Percentiles rank a stretch among this genome's conserved stretches.
These are phyloP conservation scores for Pistacia vera DNA, from an alignment of 345 rosid species.

Conservation along the genomic window DNA sequence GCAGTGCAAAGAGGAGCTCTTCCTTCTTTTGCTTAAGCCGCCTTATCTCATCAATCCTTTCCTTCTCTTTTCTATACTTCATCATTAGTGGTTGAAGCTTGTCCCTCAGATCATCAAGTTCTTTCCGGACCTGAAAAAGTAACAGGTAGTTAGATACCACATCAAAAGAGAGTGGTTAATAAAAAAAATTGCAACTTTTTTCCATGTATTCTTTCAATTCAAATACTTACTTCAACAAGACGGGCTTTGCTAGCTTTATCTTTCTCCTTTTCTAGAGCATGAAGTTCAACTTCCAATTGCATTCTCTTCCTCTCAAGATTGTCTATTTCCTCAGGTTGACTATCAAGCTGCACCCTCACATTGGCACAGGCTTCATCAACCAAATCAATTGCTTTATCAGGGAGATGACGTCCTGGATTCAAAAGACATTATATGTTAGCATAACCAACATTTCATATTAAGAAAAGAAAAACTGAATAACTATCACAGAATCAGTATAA, in stretches of 20 bases:
- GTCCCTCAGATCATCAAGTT: constrained; percentile 91
- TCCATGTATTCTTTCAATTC: no score
- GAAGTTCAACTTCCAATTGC: constrained; percentile 86
- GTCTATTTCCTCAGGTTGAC: constrained; percentile 97
- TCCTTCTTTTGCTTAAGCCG: constrained; percentile 80
- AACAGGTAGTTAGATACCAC: neutral
- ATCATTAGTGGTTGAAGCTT: constrained; percentile 84
- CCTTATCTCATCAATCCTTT: constrained; percentile 85
- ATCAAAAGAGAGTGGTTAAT: neutral
- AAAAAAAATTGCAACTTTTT: no score
- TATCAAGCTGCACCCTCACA: constrained; percentile 94
- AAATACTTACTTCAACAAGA: constrained; percentile 65
- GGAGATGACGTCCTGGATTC: constrained; percentile 75
- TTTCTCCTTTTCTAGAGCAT: constrained; percentile 90
- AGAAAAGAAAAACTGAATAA: neutral
- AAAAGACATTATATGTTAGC: neutral
- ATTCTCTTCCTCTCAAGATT: constrained; percentile 84
- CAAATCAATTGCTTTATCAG: constrained; percentile 91
- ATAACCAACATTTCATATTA: neutral
- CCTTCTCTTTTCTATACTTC: constrained; percentile 91
- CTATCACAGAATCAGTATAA: neutral
- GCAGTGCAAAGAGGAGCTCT: constrained; percentile 68
- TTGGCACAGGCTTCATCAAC: constrained; percentile 97
- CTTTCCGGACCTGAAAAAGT: constrained; percentile 67
- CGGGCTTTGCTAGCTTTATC: constrained; percentile 94